Base-by-base conservation (phyloP, 2,329 filamentous ascomycete species). In the Colletotrichum higginsianum region DNA sequence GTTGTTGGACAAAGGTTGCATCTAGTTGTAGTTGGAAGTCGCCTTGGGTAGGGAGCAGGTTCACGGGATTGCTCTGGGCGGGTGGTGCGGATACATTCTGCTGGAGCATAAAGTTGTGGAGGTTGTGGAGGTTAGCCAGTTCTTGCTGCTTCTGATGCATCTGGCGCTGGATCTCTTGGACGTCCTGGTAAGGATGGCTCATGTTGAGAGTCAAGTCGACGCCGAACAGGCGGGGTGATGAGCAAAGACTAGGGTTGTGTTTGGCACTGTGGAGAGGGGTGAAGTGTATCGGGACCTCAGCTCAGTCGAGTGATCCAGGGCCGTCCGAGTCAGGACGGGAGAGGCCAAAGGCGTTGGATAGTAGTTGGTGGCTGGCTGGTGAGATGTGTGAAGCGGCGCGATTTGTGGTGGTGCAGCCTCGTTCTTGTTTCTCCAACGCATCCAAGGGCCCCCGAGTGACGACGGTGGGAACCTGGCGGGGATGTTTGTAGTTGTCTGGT, bases 81-180 rank as follows among this genome's bases (percentile, higher is more conserved):
- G 56, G 50, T 30, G 64, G 16, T 5, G 40, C 60, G 8, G 72
- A 30, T 60, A 55, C 52, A 61, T 66, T 55, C 16, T 74, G 65
- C 46, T 52, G 46, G n/a, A 61, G 35, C 12, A 73, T 53, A 21
- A 70, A 62, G 30, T 49, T 61, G 50, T 71, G 57, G 18, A 70
- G 66, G 30, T 53, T 61, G 50, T 71, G 60, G 40, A 74, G 61
- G 18, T 30, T 64, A 21, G 70, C 52, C 49, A 74, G n/a, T 57
- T 74, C 73, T 65, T 67, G 66, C 52, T 74, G 66, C 66, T 73
- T 71, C 63, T 63, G 66, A 57, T 62, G 53, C 60, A 73, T 55
- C 63, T 67, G 66, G 30, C 70, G 67, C 49, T 74, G 73, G 9
- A 74, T 57, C 53, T 74, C 73, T 52, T 73, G 60, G 30, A 62